Base-by-base conservation (phyloP, 768 basidiomycete species). In the Clitopilus hobsonii region DNA sequence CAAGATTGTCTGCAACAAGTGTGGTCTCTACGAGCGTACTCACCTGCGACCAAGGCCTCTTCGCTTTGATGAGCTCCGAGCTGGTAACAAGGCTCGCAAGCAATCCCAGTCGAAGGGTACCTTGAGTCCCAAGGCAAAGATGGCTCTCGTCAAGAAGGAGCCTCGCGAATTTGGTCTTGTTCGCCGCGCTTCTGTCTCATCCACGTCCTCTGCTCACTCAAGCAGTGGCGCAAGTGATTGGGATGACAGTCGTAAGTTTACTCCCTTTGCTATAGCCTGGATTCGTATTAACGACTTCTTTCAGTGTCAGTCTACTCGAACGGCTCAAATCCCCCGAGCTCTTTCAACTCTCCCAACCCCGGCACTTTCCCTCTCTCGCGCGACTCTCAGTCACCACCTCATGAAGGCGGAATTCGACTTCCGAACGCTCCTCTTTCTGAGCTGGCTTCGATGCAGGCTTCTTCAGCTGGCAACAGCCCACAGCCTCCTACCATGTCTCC, bases 1-100 rank as follows among this genome's bases (percentile, higher is more conserved):
- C 60, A 94, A 94, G 72, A 94, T 94, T 64, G 91, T 94, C 45
- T 94, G 91, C 80, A 94, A 94, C 80, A 94, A 94, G 75, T 94
- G 91, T 60, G 91, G 91, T 8, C 79, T 94, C 32, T 94, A 94
- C 64, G 91, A 94, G 70, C 89, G 91, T 65, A 94, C 91, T 11
- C 91, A 94, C 61, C 70, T 93, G 54, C 82, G 91, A 22, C 83
- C 91, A 4, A 80, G 91, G 11, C 91, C 91, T 6, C 77, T 92
- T 16, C 86, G 91, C 53, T 93, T 94, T 58, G 91, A 93, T 67
- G 91, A 93, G 69, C 80, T 94, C 38, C 84, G 91, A 5, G 86
- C 89, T 0, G 90, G 91, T n/a, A 86, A 86, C 71, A 92, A 92
- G 71, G 83, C 88, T 11, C 80, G 91, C 57, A 91, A 84, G 70